phyloP scores from a whole-genome alignment of 2,329 filamentous ascomycete species.

The Harringtonia aguacate region DNA sequence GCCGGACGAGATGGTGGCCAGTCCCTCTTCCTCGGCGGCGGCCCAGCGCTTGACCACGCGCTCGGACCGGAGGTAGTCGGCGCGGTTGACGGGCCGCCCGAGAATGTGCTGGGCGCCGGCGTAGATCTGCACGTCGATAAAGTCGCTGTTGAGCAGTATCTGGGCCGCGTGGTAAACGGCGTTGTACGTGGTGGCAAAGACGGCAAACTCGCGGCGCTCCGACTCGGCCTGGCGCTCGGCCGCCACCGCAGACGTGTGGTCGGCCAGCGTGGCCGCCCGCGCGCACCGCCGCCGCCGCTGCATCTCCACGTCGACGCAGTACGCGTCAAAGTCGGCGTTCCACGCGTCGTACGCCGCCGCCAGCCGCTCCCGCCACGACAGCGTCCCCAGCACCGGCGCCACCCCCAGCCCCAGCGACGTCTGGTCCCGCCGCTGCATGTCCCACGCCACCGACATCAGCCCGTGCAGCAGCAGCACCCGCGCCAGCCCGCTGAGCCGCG shows the following conservation, averaged over 20 bases:
- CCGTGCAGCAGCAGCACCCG: slow-evolving; percentile 11
- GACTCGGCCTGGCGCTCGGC: no score
- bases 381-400: neutral
- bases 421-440: slow-evolving; percentile 13
- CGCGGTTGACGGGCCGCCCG: slow-evolving; percentile 9
- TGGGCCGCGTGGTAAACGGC: slow-evolving; percentile 10
- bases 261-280: no score
- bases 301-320: no score
- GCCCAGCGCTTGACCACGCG: slow-evolving; percentile 10
- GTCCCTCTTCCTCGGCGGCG: neutral
- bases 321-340: slow-evolving; percentile 10
- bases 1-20: no score
- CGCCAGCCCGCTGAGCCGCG: neutral
- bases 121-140: slow-evolving; percentile 12
- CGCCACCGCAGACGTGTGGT: no score
- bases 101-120: slow-evolving; percentile 11
- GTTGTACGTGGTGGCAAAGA: slow-evolving; percentile 5
- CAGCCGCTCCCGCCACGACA: slow-evolving; percentile 4
- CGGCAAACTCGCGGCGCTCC: slow-evolving; percentile 3
- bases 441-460: slow-evolving; percentile 11
- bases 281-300: no score
- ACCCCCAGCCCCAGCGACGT: slow-evolving; percentile 6
- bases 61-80: slow-evolving; percentile 10
- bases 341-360: slow-evolving; percentile 6
- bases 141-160: slow-evolving; percentile 7